Percentiles rank a stretch among this genome's conserved stretches.
Evolutionary conservation across 1,139 yeast genomes (phyloP).

Genomic region (Sugiyamaella sp.): DNA sequence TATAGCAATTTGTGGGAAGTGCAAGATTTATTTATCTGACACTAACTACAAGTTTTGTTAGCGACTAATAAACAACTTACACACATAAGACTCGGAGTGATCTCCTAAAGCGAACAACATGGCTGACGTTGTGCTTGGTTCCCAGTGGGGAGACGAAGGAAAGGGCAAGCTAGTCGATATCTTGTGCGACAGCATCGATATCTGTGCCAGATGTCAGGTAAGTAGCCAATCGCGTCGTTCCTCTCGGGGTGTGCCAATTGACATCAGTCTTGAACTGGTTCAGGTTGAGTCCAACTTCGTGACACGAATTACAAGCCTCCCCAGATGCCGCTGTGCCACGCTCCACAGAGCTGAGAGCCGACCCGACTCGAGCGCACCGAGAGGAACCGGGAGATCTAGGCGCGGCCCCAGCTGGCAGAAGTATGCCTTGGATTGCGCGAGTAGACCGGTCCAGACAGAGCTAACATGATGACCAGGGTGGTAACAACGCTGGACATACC

Average conservation of each 20-base stretch:
- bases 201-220: conserved; percentile 90
- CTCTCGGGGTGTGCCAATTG: too few relatives aligned
- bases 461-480: conserved; percentile 57
- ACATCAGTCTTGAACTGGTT: too few relatives aligned
- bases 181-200: conserved; percentile 89
- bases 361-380: too few relatives aligned
- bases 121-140: conserved; percentile 93
- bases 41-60: conserved; percentile 4
- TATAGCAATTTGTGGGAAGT: conserved; percentile 13
- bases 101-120: conserved; percentile 41
- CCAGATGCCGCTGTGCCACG: too few relatives aligned
- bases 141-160: conserved; percentile 99
- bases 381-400: too few relatives aligned
- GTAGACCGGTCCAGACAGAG: too few relatives aligned
- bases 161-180: conserved; percentile 96
- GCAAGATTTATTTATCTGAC: neutral
- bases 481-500: conserved; percentile 99
- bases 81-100: neutral
- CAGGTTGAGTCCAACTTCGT: too few relatives aligned
- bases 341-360: too few relatives aligned
- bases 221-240: neutral
- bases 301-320: too few relatives aligned
- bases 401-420: too few relatives aligned
- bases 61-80: conserved; percentile 3
- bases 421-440: too few relatives aligned